Evolutionary conservation across 2,329 filamentous ascomycete genomes (phyloP).

Genomic region (Nigrospora osmanthi): DNA sequence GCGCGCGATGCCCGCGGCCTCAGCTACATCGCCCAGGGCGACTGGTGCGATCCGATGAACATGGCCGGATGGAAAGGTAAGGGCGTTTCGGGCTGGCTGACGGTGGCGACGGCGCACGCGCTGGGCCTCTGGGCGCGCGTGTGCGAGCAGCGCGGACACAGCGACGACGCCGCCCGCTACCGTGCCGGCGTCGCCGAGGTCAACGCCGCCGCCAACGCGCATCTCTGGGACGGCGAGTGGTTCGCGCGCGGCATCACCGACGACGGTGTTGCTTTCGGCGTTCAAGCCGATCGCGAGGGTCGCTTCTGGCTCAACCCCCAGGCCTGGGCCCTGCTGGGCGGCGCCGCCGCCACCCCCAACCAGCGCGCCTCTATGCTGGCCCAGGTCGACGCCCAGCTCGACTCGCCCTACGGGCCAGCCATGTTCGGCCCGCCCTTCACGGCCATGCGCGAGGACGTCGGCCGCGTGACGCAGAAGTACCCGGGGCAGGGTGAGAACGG

Average conservation of each 20-base stretch:
- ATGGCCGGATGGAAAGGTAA: slow-evolving; percentile 53
- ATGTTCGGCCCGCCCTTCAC: slow-evolving; percentile 50
- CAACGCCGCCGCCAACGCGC: slow-evolving; percentile 40
- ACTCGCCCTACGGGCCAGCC: slow-evolving; percentile 43
- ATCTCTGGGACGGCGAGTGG: slow-evolving; percentile 51
- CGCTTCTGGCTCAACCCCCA: slow-evolving; percentile 53
- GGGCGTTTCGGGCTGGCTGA: slow-evolving; percentile 52
- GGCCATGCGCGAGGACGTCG: slow-evolving; percentile 49
- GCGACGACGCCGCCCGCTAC: slow-evolving; percentile 32
- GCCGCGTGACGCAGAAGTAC: slow-evolving; percentile 51
- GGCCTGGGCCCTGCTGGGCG: slow-evolving; percentile 45
- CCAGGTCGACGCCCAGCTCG: slow-evolving; percentile 41
- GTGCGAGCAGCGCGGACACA: slow-evolving; percentile 33
- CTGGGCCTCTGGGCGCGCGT: slow-evolving; percentile 45
- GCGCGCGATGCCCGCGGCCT: slow-evolving; percentile 43
- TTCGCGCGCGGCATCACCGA: slow-evolving; percentile 51
- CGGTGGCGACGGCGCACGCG: slow-evolving; percentile 45
- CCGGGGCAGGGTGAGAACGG: slow-evolving; percentile 51
- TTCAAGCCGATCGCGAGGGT: slow-evolving; percentile 40
- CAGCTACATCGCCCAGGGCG: slow-evolving; percentile 50
- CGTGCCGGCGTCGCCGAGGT: slow-evolving; percentile 33
- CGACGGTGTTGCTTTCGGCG: slow-evolving; percentile 43
- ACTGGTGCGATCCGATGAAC: slow-evolving; percentile 56
- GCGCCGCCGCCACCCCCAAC: slow-evolving; percentile 31
- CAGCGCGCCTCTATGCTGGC: slow-evolving; percentile 36